Evolutionary conservation across 306 rosid species (phyloP), one percentile per base, ranked within the genome.

Genomic region (Styphnolobium japonicum): DNA sequence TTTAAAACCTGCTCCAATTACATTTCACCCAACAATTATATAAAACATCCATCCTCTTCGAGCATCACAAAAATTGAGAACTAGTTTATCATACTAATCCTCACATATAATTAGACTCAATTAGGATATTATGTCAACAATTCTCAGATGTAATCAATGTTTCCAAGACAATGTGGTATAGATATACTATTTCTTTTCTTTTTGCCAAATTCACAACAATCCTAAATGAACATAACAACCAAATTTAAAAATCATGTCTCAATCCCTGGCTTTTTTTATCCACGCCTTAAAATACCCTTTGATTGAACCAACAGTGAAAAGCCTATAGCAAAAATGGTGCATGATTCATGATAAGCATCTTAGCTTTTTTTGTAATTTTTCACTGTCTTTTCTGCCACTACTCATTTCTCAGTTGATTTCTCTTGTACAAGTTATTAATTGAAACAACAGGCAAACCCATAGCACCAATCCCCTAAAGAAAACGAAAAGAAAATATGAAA

Each of bases 401-500:
- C 29, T 14, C 68, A 19, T 63, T 64, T 64, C 67, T 71, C 58
- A 37, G 66, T 23, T 49, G 70, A 49, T 71, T 70, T 49, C 27
- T 71, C 55, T 34, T 8, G 42, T 46, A 61, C 7, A 79, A 60
- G 31, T 31, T 49, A 45, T 15, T 33, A 10, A 33, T 51, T 11
- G 9, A 37, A 10, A 6, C 7, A 6, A 2, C n/a, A 33, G 52
- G 45, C 7, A 51, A 37, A 27, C 22, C 5, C 51, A 40, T 25
- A 45, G 62, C 76, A 12, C 16, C 8, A 57, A 31, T 25, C 6
- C 16, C 37, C 37, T 27, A 57, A 18, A 25, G 3, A 22, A 53
- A 53, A 52, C 1, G 12, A 71, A 27, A 21, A 73, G 42, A 73
- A 23, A 6, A 9, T 40, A 3, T 56, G 12, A n/a, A 56, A 42